Base-by-base conservation (phyloP, 2,329 filamentous ascomycete genomes). In the Paraconiothyrium sp. region DNA sequence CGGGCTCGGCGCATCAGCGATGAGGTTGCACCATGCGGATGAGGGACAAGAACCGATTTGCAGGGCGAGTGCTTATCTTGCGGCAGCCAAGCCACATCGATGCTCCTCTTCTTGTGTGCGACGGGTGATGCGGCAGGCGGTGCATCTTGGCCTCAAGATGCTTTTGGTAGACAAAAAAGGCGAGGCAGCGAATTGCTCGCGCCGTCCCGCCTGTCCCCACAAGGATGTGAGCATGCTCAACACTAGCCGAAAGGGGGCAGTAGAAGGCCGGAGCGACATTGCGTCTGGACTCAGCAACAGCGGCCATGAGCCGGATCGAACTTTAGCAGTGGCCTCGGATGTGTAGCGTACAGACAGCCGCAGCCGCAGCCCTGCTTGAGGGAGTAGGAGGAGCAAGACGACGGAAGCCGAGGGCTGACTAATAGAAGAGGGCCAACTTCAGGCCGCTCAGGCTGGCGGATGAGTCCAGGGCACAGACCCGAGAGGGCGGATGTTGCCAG, bases 41-140 rank as follows among this genome's bases (percentile, higher is more conserved):
- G 39, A 44, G 59, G 62, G 51, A 59, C 48, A 56, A 22, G 62
- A 56, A 55, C 58, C 61, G 58, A 61, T 64, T 64, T 58, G 58
- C 52, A 54, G 54, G 51, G 32, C 20, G 47, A 39, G 14, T 54
- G 57, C 57, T 58, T 54, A 57, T 58, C 48, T 54, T 20, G 48
- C 44, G 34, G 46, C 48, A 48, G n/a, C 22, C 50, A 52, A 48
- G 39, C 27, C 27, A 6, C 27, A 30, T 30, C 6, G 27, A 30
- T 30, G 27, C 27, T 6, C 27, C 27, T 20, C n/a, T 27, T 8
- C 35, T 46, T 16, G 50, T 14, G 50, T 27, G 27, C 32, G 13
- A 51, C n/a, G 32, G 27, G 52, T 34, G 10, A 48, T 34, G 20
- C 39, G 32, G 16, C 50, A 54, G 50, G 49, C 32, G 16, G 24